Conservation (phyloP, 495 filamentous ascomycete species). For the Neurospora africana region DNA sequence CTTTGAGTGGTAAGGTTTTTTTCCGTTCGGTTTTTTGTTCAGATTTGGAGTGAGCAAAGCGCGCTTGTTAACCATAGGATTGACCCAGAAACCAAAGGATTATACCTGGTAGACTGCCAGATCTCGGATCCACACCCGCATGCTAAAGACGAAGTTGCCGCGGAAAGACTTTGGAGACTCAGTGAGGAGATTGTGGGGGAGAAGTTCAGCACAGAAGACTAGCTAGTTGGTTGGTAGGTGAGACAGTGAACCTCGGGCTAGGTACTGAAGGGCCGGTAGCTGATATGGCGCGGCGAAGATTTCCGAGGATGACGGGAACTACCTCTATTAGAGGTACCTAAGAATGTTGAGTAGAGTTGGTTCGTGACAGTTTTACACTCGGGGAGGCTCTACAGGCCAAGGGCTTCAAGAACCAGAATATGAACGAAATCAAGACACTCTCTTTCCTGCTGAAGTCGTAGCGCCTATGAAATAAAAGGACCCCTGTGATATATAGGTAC, state of each 20-base stretch:
- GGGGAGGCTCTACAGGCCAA: too few relatives aligned
- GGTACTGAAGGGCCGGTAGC: not conserved
- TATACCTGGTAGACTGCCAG: conserved; percentile 34
- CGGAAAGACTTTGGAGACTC: conserved; percentile 39
- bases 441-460: not conserved
- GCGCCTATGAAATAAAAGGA: not conserved
- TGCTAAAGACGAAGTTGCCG: conserved; percentile 26
- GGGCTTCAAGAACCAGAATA: not conserved
- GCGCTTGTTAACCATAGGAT: conserved; percentile 2
- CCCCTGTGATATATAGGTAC: not conserved
- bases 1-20: conserved; percentile 28
- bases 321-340: too few relatives aligned
- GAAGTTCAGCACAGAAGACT: conserved; percentile 20
- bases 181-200: conserved; percentile 40
- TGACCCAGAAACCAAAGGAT: conserved; percentile 23
- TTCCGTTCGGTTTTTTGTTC: not conserved
- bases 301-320: too few relatives aligned
- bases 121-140: conserved; percentile 13
- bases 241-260: not conserved
- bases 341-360: too few relatives aligned
- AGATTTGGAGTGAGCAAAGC: not conserved
- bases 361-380: too few relatives aligned
- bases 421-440: not conserved
- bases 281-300: too few relatives aligned
- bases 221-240: not conserved